Evolutionary conservation across 1,284 basidiomycete species (phyloP).

Genomic region (Ceratobasidium sp.): DNA sequence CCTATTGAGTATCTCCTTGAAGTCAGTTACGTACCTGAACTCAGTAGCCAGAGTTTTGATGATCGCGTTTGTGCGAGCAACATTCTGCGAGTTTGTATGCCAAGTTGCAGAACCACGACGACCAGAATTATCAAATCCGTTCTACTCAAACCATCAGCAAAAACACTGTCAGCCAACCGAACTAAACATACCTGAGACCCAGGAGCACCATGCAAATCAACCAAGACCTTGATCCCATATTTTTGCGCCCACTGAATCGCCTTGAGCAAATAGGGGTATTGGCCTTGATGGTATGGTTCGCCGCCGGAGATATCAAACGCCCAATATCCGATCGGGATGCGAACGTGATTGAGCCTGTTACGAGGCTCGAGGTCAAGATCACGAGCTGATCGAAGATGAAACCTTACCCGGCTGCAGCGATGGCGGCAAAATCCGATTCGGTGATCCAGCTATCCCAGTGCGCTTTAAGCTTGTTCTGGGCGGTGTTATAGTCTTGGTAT

Average conservation of each 20-base stretch:
- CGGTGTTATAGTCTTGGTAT: constrained; percentile 60
- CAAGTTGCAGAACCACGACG: constrained; percentile 75
- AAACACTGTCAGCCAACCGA: no score
- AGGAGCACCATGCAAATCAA: constrained; percentile 82
- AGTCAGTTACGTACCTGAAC: constrained; percentile 52
- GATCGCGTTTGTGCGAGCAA: constrained; percentile 77
- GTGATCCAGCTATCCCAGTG: constrained; percentile 90
- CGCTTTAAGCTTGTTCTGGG: constrained; percentile 64
- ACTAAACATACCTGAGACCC: constrained; percentile 69
- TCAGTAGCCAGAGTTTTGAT: constrained; percentile 70
- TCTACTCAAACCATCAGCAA: constrained; percentile 35
- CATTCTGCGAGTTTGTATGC: constrained; percentile 75
- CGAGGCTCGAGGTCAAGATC: no score
- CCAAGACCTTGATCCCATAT: constrained; percentile 82
- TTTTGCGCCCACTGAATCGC: constrained; percentile 85
- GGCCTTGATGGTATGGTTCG: constrained; percentile 88
- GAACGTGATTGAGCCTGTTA: constrained; percentile 46
- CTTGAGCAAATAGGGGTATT: constrained; percentile 63
- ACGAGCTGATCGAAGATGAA: neutral
- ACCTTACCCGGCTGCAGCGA: constrained; percentile 45
- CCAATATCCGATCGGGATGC: constrained; percentile 91
- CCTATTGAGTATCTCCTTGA: no score
- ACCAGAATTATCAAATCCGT: constrained; percentile 90
- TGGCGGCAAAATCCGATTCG: constrained; percentile 72
- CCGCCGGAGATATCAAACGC: constrained; percentile 84